Percentiles rank a stretch among this genome's conserved stretches.
Conservation (phyloP, 2,329 filamentous ascomycete species). For the Venturia aucupariae region DNA sequence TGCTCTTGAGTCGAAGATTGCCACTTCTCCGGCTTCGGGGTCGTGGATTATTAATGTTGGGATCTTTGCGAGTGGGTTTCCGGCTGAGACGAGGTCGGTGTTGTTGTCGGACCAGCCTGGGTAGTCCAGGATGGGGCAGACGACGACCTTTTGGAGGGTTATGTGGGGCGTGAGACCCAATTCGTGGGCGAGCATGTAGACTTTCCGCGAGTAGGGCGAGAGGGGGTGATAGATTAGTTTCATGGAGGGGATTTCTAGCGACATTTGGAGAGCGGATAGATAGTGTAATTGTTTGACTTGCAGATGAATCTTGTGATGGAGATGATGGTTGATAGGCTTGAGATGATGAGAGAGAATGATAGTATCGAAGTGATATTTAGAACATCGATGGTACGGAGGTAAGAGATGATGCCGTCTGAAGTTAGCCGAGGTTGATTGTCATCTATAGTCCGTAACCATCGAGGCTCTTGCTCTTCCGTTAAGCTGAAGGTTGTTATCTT, state of each 20-base stretch:
- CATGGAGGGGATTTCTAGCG: constrained; percentile 17
- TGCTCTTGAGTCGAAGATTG: constrained; percentile 23
- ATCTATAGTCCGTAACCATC: background rate
- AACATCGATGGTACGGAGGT: background rate
- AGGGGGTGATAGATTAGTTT: constrained; percentile 25
- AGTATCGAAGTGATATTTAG: background rate
- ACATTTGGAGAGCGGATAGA: background rate
- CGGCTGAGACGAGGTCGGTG: constrained; percentile 20
- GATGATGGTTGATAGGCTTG: background rate
- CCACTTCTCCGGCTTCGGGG: constrained; percentile 16
- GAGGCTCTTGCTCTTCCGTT: too few relatives aligned
- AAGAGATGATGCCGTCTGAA: background rate
- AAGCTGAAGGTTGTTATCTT: too few relatives aligned
- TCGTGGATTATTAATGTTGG: constrained; percentile 22
- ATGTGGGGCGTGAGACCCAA: constrained; percentile 21
- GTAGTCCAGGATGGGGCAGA: constrained; percentile 21
- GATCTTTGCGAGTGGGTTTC: constrained; percentile 26
- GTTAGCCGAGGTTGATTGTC: background rate
- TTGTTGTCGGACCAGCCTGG: constrained; percentile 26
- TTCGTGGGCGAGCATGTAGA: constrained; percentile 24
- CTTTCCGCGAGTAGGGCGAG: constrained; percentile 24
- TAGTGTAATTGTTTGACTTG: too few relatives aligned
- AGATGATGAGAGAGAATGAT: background rate
- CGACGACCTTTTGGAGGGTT: constrained; percentile 24
- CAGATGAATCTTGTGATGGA: background rate